Percentiles rank a stretch among this genome's conserved stretches.
phyloP scores from a whole-genome alignment of 345 rosid genomes.

The Eucalyptus grandis region DNA sequence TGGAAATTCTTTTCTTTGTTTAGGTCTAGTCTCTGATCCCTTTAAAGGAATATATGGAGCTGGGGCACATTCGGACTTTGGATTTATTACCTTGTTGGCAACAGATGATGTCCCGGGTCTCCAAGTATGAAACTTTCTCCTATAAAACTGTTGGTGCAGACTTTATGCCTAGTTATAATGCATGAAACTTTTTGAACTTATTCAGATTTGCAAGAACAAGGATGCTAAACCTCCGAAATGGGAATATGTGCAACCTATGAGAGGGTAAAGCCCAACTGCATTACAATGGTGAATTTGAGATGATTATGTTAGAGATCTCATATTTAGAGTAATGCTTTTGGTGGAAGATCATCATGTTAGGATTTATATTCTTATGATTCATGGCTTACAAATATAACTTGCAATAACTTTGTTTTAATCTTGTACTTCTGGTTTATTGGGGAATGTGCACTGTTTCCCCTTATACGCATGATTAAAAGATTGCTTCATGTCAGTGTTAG shows the following conservation, averaged over 20 bases:
- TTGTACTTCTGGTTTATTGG: not conserved
- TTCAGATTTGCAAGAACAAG: constrained; percentile 74
- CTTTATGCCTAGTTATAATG: not conserved
- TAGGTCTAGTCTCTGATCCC: constrained; percentile 26
- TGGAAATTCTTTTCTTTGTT: not conserved
- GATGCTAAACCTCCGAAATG: constrained; percentile 57
- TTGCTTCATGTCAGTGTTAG: too few relatives aligned
- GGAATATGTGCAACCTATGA: constrained; percentile 66
- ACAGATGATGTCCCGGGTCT: constrained; percentile 44
- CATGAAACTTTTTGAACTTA: not conserved
- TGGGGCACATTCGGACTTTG: constrained; percentile 90
- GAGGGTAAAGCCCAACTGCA: constrained; percentile 30
- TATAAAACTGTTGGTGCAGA: not conserved
- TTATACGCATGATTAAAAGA: too few relatives aligned
- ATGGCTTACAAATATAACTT: not conserved
- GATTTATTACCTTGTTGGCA: constrained; percentile 59
- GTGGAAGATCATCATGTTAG: not conserved
- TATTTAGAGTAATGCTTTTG: not conserved
- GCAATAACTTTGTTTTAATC: not conserved
- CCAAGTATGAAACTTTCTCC: constrained; percentile 25
- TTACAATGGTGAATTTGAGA: not conserved
- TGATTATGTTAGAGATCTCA: not conserved
- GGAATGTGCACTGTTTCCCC: not conserved
- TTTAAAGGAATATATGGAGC: constrained; percentile 61
- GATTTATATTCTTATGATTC: not conserved